These are phyloP conservation scores for Cystobasidium pallidum DNA, from an alignment of 1,284 basidiomycete genomes.

Conservation along the genomic window DNA sequence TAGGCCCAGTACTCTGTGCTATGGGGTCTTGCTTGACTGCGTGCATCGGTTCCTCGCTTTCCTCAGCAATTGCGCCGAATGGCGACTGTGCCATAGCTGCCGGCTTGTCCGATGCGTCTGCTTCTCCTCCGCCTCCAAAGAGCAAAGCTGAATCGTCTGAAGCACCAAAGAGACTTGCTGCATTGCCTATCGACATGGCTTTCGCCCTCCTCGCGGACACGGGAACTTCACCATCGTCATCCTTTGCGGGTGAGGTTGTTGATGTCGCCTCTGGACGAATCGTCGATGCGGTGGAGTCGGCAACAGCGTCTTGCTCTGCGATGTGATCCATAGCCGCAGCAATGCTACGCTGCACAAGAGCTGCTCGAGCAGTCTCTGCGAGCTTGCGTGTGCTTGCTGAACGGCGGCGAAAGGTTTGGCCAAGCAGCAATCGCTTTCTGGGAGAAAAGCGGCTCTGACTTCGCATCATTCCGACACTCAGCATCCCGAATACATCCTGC, in stretches of 20 bases:
- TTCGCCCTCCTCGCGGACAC: slow-evolving; percentile 17
- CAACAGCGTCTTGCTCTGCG: neutral
- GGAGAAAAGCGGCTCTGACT: neutral
- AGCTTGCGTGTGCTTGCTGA: slow-evolving; percentile 3
- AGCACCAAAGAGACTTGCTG: slow-evolving; percentile 38
- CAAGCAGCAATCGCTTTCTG: neutral
- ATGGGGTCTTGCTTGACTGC: neutral
- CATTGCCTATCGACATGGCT: slow-evolving; percentile 43
- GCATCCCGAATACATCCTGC: neutral
- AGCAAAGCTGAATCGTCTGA: slow-evolving; percentile 22
- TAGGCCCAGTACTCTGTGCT: neutral
- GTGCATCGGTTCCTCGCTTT: slow-evolving; percentile 13
- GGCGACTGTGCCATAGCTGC: slow-evolving; percentile 16
- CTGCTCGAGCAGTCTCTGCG: slow-evolving; percentile 19
- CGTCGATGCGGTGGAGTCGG: neutral
- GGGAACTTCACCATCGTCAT: neutral
- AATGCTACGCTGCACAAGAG: neutral
- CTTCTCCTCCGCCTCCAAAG: neutral
- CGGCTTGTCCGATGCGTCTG: slow-evolving; percentile 6
- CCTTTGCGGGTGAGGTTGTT: neutral
- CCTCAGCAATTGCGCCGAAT: slow-evolving; percentile 37
- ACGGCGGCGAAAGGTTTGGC: slow-evolving; percentile 8
- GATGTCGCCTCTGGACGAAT: neutral
- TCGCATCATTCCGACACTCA: slow-evolving; percentile 2
- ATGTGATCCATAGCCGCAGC: slow-evolving; percentile 8